Base-by-base conservation (phyloP, 2,329 filamentous ascomycete genomes). In the Capronia coronata region DNA sequence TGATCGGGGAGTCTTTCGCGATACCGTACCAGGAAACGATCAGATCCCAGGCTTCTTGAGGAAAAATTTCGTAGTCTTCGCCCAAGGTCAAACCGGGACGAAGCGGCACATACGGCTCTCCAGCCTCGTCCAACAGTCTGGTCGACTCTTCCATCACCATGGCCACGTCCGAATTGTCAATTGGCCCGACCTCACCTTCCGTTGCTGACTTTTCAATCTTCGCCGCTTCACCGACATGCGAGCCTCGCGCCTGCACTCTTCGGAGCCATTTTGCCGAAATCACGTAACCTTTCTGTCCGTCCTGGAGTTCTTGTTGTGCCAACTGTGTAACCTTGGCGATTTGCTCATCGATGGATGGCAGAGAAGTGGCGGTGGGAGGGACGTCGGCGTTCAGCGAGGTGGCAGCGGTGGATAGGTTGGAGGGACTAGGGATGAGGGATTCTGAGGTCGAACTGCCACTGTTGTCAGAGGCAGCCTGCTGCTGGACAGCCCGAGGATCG, bases 161-260 rank as follows among this genome's bases (percentile, higher is more conserved):
- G 44, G 90, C 80, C 52, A 96, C 82, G 63, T 90, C 85, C 0
- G 85, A 82, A 64, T 96, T 96, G 71, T 96, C 88, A 25, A 97
- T 78, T 0, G 87, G 86, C 1, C 89, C 89, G 48, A 93, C 77
- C 3, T 80, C 76, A 5, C 78, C 79, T 50, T 83, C 76, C 9
- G 74, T 64, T 8, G 77, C 76, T n/a, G 75, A 70, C 55, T 86
- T 85, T 52, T 76, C 71, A 32, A 69, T 71, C 44, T 78, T 75
- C 16, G 43, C 46, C 13, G 39, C 30, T 16, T 73, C 75, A 49
- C 78, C 75, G 13, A 73, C 67, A n/a, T 80, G 77, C 7, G 77
- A 74, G 42, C 78, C 79, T 48, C 86, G 75, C 19, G 84, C 77
- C 51, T 84, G 72, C 2, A 93, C 87, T 51, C 80, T 79, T 49